These are phyloP conservation scores for Viola pubescens DNA, from an alignment of 441 rosid genomes.

Conservation along the genomic window DNA sequence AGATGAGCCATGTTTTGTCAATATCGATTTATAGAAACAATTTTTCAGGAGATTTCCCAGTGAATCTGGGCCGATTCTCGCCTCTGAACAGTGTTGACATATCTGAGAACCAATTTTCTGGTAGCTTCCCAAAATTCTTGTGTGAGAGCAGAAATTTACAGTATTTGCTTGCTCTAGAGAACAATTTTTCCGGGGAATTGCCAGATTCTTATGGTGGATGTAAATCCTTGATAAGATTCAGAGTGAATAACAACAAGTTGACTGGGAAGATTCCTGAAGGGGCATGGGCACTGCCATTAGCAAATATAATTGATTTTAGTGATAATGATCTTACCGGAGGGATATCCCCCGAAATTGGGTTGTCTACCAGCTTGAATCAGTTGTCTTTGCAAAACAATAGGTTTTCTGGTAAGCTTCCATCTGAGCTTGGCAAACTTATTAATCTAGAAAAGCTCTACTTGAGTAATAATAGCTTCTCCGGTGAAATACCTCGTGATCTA, in stretches of 20 bases:
- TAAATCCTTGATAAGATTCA: conserved; percentile 47
- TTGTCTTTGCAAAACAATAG: conserved; percentile 51
- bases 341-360: conserved; percentile 37
- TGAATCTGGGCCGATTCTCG: conserved; percentile 55
- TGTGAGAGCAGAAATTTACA: conserved; percentile 41
- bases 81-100: conserved; percentile 53
- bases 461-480: conserved; percentile 49
- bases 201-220: conserved; percentile 50
- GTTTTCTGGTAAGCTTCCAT: conserved; percentile 61
- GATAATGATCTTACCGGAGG: conserved; percentile 51
- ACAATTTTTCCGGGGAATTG: conserved; percentile 53
- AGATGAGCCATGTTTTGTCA: conserved; percentile 39
- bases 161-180: conserved; percentile 41
- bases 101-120: conserved; percentile 72
- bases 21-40: conserved; percentile 49
- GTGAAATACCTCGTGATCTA: conserved; percentile 46
- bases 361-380: conserved; percentile 40
- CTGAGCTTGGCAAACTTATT: conserved; percentile 41
- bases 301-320: conserved; percentile 47
- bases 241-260: conserved; percentile 45
- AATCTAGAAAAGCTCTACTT: conserved; percentile 53
- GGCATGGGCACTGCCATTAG: conserved; percentile 57
- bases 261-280: conserved; percentile 46
- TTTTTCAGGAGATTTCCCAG: conserved; percentile 52
- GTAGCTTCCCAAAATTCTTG: conserved; percentile 62